These are phyloP conservation scores for Sonneratia caseolaris DNA, from an alignment of 345 rosid species.

Conservation along the genomic window DNA sequence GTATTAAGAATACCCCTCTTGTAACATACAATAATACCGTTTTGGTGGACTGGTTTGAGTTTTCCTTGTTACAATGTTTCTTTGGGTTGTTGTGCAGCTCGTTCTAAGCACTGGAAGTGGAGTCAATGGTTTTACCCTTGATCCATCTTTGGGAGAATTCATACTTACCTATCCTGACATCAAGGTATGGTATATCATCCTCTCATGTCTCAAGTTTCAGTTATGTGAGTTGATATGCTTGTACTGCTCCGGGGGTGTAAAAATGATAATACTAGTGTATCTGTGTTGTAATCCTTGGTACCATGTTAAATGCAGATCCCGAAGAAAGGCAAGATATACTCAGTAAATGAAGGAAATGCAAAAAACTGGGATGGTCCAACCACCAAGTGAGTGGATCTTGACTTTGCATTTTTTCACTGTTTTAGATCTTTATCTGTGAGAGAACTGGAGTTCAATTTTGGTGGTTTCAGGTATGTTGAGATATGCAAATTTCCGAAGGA, in stretches of 20 bases:
- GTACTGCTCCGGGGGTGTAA: not conserved
- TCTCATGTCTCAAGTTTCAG: not conserved
- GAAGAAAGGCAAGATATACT: slow-evolving; percentile 83
- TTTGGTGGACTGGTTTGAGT: not conserved
- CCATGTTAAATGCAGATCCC: slow-evolving; percentile 46
- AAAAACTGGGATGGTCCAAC: slow-evolving; percentile 96
- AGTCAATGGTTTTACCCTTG: slow-evolving; percentile 91
- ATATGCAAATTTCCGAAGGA: slow-evolving; percentile 92
- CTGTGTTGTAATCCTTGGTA: not conserved
- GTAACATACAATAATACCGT: too few species aligned
- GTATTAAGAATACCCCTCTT: slow-evolving; percentile 25
- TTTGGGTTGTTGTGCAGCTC: slow-evolving; percentile 36
- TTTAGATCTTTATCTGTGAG: not conserved
- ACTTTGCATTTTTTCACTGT: not conserved
- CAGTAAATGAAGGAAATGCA: slow-evolving; percentile 98
- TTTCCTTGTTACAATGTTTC: not conserved
- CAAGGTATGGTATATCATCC: slow-evolving; percentile 37
- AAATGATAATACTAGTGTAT: not conserved
- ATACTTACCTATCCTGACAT: slow-evolving; percentile 90
- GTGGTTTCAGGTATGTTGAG: slow-evolving; percentile 60
- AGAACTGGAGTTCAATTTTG: not conserved
- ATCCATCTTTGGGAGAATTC: slow-evolving; percentile 99
- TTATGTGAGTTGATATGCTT: not conserved
- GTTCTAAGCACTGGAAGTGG: slow-evolving; percentile 86
- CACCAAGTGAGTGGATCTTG: slow-evolving; percentile 42